Evolutionary conservation across 495 filamentous ascomycete species (phyloP), one percentile per base, ranked within the genome.

Genomic region (Neurospora tetraspora): DNA sequence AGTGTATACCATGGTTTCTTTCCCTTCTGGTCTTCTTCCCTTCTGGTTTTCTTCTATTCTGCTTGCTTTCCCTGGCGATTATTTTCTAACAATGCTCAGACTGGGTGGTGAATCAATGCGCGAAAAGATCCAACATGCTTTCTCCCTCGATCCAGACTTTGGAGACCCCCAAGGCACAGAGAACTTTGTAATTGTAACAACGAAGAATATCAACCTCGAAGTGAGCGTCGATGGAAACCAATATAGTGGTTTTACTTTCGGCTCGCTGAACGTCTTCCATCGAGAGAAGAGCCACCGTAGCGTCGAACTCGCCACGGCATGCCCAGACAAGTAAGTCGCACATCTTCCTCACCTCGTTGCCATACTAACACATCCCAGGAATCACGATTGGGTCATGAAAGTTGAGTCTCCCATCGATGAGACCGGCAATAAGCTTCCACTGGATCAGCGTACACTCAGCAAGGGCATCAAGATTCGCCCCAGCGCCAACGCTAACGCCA

Each of bases 291-390:
- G 45, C 9, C 18, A 71, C 20, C 71, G 72, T 20, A 40, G 65
- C 1, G 73, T 84, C 4, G 77, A 83, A 18, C 70, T 83, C 45
- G 69, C 77, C 12, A 81, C 71, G 42, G 71, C 82, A 36, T 81
- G 83, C 59, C 76, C 83, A 18, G 83, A 83, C 70, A 82, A 78
- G 83, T 84, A 78, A 77, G 80, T 38, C 18, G 4, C 10, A 3
- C n/a, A 43, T 69, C 18, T 12, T 10, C 0, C 4, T 37, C 43
- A 43, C 18, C 18, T 47, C 43, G n/a, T 9, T 5, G 43, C 18
- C 14, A 70, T 34, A 37, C 69, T 43, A 39, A 76, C 6, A 34
- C 45, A 23, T 59, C n/a, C 12, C n/a, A 79, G 75, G 11, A 42
- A 11, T 9, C 31, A 72, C 39, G 78, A 80, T 68, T 80, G 78